phyloP scores from a whole-genome alignment of 768 basidiomycete genomes.

The Boletus vermiculosoides region DNA sequence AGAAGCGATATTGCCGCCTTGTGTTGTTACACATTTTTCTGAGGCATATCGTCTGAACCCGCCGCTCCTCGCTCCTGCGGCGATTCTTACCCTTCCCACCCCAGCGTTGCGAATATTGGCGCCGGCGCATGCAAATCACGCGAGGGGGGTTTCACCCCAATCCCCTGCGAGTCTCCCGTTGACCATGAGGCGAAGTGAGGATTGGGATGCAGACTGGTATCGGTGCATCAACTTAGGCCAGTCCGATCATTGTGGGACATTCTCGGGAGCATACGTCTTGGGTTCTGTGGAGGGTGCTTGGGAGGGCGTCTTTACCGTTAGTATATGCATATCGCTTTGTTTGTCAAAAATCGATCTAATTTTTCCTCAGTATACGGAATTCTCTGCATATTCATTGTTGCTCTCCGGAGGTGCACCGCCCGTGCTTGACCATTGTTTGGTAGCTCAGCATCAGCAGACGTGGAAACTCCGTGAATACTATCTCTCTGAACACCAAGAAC shows the following conservation, averaged over 20 bases:
- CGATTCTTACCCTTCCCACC: slow-evolving; percentile 68
- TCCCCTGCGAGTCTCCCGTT: slow-evolving; percentile 13
- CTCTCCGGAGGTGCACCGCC: slow-evolving; percentile 66
- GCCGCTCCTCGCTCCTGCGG: slow-evolving; percentile 65
- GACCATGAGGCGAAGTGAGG: slow-evolving; percentile 36
- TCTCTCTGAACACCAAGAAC: slow-evolving; percentile 38
- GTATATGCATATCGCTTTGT: slow-evolving; percentile 24
- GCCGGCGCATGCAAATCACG: neutral
- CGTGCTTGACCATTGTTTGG: slow-evolving; percentile 67
- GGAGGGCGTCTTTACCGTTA: slow-evolving; percentile 77
- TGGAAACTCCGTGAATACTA: slow-evolving; percentile 86
- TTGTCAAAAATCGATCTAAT: neutral
- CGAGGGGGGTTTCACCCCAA: slow-evolving; percentile 7
- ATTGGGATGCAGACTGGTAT: slow-evolving; percentile 75
- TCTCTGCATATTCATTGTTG: slow-evolving; percentile 77
- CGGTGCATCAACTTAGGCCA: slow-evolving; percentile 45
- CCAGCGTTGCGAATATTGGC: slow-evolving; percentile 36
- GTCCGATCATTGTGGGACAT: slow-evolving; percentile 30
- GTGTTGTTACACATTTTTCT: slow-evolving; percentile 42
- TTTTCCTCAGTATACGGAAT: slow-evolving; percentile 67
- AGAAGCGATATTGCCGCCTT: slow-evolving; percentile 18
- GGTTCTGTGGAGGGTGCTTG: slow-evolving; percentile 76
- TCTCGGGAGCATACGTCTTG: slow-evolving; percentile 51
- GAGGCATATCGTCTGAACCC: slow-evolving; percentile 47
- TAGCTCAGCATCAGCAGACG: slow-evolving; percentile 84